Evolutionary conservation across 805 yeast species (phyloP).

Genomic region (Maudiozyma turicensis): DNA sequence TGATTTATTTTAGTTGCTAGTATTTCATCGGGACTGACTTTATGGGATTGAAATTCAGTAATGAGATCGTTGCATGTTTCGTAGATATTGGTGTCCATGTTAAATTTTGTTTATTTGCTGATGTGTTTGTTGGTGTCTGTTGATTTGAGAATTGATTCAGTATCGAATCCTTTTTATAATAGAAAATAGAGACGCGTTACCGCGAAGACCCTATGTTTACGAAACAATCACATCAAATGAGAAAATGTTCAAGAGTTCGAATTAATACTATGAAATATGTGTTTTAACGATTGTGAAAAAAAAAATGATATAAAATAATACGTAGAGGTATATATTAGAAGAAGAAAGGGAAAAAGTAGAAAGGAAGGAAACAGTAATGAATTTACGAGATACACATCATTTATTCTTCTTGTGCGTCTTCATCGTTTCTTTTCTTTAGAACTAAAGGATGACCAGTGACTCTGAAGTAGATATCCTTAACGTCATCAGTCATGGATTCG

Average conservation of each 20-base stretch:
- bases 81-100: slow-evolving; percentile 23
- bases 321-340: no score
- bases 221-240: no score
- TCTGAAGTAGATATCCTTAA: slow-evolving; percentile 85
- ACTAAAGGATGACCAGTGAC: slow-evolving; percentile 89
- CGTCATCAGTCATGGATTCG: slow-evolving; percentile 93
- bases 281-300: no score
- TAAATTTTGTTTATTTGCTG: neutral
- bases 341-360: no score
- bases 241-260: no score
- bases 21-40: slow-evolving; percentile 27
- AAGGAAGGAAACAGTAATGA: neutral
- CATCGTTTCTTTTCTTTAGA: slow-evolving; percentile 56
- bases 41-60: slow-evolving; percentile 16
- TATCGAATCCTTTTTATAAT: no score
- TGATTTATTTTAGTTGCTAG: slow-evolving; percentile 20
- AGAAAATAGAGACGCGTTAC: no score
- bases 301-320: no score
- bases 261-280: no score
- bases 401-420: slow-evolving; percentile 1
- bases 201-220: no score
- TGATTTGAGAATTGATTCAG: neutral
- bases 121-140: neutral
- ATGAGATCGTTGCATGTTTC: slow-evolving; percentile 26
- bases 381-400: neutral